Conservation (phyloP, 768 basidiomycete species). For the Imleria badia region DNA sequence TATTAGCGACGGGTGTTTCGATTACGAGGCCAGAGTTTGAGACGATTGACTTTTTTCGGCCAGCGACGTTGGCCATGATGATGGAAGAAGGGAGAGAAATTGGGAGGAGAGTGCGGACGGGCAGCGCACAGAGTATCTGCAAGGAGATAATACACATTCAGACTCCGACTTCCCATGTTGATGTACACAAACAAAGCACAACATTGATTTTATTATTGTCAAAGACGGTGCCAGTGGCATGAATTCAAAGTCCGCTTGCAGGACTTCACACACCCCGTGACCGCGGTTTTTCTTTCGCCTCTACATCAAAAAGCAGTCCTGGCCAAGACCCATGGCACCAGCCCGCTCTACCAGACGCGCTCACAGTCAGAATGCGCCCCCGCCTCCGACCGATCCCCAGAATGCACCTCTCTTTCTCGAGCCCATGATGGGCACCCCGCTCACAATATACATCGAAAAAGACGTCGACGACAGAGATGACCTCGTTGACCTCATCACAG, state of each 20-base stretch:
- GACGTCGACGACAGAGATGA: conserved; percentile 70
- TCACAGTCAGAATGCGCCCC: conserved; percentile 34
- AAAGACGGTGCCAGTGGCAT: conserved; percentile 1
- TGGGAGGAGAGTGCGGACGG: neutral
- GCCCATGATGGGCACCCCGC: conserved; percentile 76
- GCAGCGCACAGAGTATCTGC: conserved; percentile 3
- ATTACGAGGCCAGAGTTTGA: conserved; percentile 64
- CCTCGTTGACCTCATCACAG: conserved; percentile 63
- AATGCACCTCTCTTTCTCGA: conserved; percentile 67
- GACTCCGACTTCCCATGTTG: conserved; percentile 31
- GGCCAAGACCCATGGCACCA: conserved; percentile 79
- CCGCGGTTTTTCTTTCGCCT: conserved; percentile 19
- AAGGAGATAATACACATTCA: conserved; percentile 31
- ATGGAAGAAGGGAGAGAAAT: conserved; percentile 6
- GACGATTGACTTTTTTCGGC: conserved; percentile 78
- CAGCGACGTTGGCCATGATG: conserved; percentile 56
- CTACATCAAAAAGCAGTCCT: conserved; percentile 29
- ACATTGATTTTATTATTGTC: conserved; percentile 2
- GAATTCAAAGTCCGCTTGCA: conserved; percentile 25
- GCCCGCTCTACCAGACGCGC: conserved; percentile 58
- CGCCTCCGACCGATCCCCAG: conserved; percentile 33
- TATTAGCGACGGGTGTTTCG: conserved; percentile 73
- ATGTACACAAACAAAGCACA: conserved; percentile 28
- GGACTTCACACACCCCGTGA: conserved; percentile 26
- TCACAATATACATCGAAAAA: conserved; percentile 76